Evolutionary conservation across 2,329 filamentous ascomycete genomes (phyloP), one percentile per base, ranked within the genome.

Genomic region (Exserohilum rostratum): DNA sequence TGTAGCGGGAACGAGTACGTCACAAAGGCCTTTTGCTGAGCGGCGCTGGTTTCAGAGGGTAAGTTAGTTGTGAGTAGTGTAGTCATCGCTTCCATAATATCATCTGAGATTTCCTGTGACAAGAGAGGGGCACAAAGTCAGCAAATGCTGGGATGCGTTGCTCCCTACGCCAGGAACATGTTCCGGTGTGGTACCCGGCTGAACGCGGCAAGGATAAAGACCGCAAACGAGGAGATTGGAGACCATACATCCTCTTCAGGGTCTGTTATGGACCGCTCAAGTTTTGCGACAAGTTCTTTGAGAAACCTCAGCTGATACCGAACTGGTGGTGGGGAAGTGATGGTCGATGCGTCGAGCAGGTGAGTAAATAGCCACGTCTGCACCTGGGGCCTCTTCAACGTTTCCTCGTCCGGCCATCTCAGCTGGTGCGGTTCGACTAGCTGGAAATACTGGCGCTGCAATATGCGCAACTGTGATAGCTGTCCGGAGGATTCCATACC

Each of bases 221-320:
- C 45, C 25, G 51, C 40, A 29, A 46, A 25, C 46, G 53, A 67
- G 49, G 58, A 65, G 58, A 71, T 50, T 73, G 70, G 57, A 64
- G 55, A 47, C 80, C 90, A 80, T 88, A 96, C 93, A 88, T 96
- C 86, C 81, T 90, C 82, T 65, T 96, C 90, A 75, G 91, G 93
- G 73, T 96, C 87, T 53, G 85, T 81, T 43, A 96, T 91, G 30
- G 88, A 85, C 27, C 81, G 78, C 73, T 96, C 91, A 47, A 96
- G 87, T 52, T 80, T 84, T 6, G 80, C 76, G 11, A 91, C 78
- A 30, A 97, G 80, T 58, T 85, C 79, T 72, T 96, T 96, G 46
- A 97, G 76, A 1, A 91, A 83, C 55, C 86, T 83, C 13, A 89
- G 75, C 62, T 87, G 86, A 70, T 96, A 96, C 46, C 87, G 79